Conservation (phyloP, 169 alveolate genomes). For the Eimeria sp. region DNA sequence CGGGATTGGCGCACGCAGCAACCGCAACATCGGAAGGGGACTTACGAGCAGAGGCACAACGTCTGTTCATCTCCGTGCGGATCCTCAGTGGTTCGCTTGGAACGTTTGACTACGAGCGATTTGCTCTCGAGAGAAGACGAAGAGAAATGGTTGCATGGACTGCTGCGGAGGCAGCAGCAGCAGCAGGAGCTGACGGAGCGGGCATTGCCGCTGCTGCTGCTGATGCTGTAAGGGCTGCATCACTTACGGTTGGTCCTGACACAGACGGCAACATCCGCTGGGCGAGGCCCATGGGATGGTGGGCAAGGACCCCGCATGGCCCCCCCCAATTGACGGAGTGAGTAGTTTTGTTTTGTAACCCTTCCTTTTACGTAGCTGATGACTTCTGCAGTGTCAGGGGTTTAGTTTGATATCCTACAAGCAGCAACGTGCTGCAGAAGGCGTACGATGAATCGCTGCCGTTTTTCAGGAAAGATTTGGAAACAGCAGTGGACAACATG, state of each 20-base stretch:
- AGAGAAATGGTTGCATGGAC: constrained; percentile 18
- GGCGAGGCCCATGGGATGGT: constrained; percentile 56
- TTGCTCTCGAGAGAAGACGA: constrained; percentile 51
- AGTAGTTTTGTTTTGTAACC: neutral
- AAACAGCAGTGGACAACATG: constrained; percentile 90
- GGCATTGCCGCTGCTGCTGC: constrained; percentile 47
- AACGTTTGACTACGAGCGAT: constrained; percentile 46
- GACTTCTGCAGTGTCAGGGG: neutral
- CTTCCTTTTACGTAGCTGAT: neutral
- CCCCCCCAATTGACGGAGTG: neutral
- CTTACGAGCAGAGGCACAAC: constrained; percentile 74
- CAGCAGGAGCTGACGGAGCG: neutral
- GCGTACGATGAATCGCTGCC: neutral
- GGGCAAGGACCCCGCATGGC: constrained; percentile 49
- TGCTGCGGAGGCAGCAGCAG: constrained; percentile 56
- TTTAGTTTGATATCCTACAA: neutral
- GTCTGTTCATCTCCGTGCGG: constrained; percentile 52
- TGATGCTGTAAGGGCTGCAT: constrained; percentile 44
- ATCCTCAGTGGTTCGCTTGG: constrained; percentile 50
- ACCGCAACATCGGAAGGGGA: neutral
- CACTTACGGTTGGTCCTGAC: constrained; percentile 4
- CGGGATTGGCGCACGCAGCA: neutral
- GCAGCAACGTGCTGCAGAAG: neutral
- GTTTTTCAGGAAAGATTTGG: constrained; percentile 80
- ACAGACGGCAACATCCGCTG: constrained; percentile 52